Evolutionary conservation across 2,329 filamentous ascomycete species (phyloP).

Genomic region (Blastomyces gilchristii): DNA sequence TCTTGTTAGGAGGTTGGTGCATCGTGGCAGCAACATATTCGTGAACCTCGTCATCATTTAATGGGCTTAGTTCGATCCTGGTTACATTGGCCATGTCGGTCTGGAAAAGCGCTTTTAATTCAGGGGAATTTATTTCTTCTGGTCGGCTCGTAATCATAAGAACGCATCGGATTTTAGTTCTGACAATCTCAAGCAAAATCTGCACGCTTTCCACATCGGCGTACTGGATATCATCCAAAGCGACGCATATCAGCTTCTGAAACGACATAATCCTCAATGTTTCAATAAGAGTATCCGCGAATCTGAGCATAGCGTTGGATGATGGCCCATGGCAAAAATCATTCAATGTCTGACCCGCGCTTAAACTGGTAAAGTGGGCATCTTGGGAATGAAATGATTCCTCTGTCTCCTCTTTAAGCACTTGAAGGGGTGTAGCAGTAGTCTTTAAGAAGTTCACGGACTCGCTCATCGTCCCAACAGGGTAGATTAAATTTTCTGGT

Average conservation of each 20-base stretch:
- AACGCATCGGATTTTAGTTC: constrained; percentile 67
- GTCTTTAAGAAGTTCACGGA: constrained; percentile 14
- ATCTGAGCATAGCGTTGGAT: constrained; percentile 49
- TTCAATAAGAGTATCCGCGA: constrained; percentile 82
- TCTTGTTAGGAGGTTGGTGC: constrained; percentile 56
- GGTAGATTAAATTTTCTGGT: constrained; percentile 53
- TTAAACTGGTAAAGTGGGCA: constrained; percentile 25
- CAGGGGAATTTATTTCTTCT: constrained; percentile 49
- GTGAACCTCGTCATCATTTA: constrained; percentile 69
- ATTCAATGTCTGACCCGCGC: constrained; percentile 28
- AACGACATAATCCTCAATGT: constrained; percentile 70
- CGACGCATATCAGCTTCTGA: constrained; percentile 80
- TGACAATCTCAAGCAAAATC: constrained; percentile 69
- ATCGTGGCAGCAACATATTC: constrained; percentile 75
- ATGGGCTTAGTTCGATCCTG: constrained; percentile 58
- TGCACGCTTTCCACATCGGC: constrained; percentile 81
- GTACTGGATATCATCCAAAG: constrained; percentile 80
- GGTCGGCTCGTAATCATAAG: constrained; percentile 67
- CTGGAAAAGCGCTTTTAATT: constrained; percentile 33
- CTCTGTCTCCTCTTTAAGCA: constrained; percentile 23
- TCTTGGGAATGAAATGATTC: constrained; percentile 25
- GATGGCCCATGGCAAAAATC: constrained; percentile 22
- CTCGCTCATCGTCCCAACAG: constrained; percentile 28
- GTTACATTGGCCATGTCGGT: constrained; percentile 51
- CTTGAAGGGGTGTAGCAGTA: constrained; percentile 21